phyloP scores from a whole-genome alignment of 176 grass and related monocot genomes.

The Otatea glauca region DNA sequence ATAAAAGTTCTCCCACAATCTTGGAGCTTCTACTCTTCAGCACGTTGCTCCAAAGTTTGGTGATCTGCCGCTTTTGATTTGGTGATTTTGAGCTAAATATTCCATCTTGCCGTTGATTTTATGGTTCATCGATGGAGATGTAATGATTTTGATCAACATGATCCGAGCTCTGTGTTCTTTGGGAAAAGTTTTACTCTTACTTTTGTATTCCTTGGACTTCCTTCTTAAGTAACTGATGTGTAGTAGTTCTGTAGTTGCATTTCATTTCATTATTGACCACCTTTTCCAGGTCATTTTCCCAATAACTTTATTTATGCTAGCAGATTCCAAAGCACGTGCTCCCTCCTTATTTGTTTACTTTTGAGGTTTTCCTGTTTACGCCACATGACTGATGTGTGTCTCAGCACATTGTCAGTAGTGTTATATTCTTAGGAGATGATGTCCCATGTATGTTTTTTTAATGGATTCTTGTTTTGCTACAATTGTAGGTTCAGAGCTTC shows the following conservation, averaged over 20 bases:
- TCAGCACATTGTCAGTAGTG: slow-evolving; percentile 6
- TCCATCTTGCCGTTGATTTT: not conserved
- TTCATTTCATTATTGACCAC: slow-evolving; percentile 6
- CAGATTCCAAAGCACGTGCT: slow-evolving; percentile 34
- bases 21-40: slow-evolving; percentile 19
- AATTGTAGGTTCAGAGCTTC: slow-evolving; percentile 29
- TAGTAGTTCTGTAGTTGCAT: not conserved
- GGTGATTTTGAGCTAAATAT: not conserved
- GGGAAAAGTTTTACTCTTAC: not conserved
- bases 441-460: not conserved
- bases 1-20: not conserved
- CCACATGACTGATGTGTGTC: slow-evolving; percentile 33
- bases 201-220: not conserved
- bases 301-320: slow-evolving; percentile 28
- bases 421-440: not conserved
- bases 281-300: slow-evolving; percentile 30
- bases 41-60: not conserved
- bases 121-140: not conserved
- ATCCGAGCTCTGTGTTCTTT: not conserved
- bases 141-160: not conserved
- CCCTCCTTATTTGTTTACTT: slow-evolving; percentile 33
- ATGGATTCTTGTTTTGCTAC: slow-evolving; percentile 5
- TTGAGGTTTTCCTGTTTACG: slow-evolving; percentile 25
- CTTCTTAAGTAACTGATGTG: slow-evolving; percentile 17
- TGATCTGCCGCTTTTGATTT: not conserved